Evolutionary conservation across 768 basidiomycete species (phyloP), one percentile per base, ranked within the genome.

Genomic region (Royoungia palumana): DNA sequence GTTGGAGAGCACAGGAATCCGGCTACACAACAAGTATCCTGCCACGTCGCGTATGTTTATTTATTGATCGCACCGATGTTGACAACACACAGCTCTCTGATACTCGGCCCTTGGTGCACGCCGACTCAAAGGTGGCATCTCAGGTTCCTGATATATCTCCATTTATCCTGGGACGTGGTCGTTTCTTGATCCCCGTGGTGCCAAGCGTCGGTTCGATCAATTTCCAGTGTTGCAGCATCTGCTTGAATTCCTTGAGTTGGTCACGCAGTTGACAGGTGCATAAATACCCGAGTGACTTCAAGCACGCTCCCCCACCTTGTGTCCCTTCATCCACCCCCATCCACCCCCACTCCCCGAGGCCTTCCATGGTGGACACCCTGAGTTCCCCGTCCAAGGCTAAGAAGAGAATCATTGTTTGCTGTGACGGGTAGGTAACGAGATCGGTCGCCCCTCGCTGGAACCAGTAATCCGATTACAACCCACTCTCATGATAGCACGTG

Each of bases 371-470:
- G 6, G 44, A 44, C 34, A 30, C 30, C 6, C 39, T 38, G 7
- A 36, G 21, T 19, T 19, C 12, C 41, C 45, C 32, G 53, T 10
- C 54, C 56, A 45, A 47, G 46, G 54, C 68, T 4, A 74, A 69
- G 51, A 87, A 87, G 58, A 73, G 87, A 45, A 78, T 89, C 41
- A 72, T 87, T 24, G 73, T 89, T 32, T 88, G 85, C 56, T 89
- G 87, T 53, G 87, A 89, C 59, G 87, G 87, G 87, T 83, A 50
- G 57, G 78, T 64, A 36, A 16, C 14, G 27, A 12, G 16, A 20
- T 46, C 13, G 13, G 28, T 28, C 14, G 28, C 17, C 32, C 13
- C 24, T 19, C 13, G 25, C 36, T 39, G 44, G 16, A 34, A 21
- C 16, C 13, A 30, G 43, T 43, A 36, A 19, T 49, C 16, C 55